Evolutionary conservation across 2,329 filamentous ascomycete species (phyloP).

Genomic region (Pestalotiopsis sp.): DNA sequence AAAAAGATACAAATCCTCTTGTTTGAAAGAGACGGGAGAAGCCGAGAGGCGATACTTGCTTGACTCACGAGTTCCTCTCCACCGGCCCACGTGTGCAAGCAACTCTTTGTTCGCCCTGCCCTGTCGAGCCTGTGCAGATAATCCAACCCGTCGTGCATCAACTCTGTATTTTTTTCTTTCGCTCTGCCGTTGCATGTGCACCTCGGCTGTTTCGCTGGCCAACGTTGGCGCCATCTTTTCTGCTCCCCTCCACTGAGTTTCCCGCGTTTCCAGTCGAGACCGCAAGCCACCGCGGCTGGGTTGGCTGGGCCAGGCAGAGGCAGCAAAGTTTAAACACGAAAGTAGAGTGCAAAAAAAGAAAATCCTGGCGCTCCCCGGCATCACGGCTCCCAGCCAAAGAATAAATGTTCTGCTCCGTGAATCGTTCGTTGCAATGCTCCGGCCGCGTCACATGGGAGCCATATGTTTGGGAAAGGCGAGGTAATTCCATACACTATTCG

Average conservation of each 20-base stretch:
- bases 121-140: background rate
- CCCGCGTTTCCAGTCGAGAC: background rate
- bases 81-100: background rate
- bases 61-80: background rate
- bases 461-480: too few species aligned
- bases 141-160: background rate
- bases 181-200: conserved; percentile 1
- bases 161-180: background rate
- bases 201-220: background rate
- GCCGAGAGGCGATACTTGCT: background rate
- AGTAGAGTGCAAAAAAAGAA: background rate
- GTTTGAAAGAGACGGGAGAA: background rate
- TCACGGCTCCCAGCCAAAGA: background rate
- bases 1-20: too few species aligned
- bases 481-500: too few species aligned
- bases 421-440: too few species aligned
- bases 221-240: background rate
- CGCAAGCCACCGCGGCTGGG: background rate
- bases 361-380: background rate
- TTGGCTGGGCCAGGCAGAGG: background rate
- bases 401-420: too few species aligned
- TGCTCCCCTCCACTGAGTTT: background rate
- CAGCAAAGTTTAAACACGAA: background rate
- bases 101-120: background rate
- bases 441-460: too few species aligned